Evolutionary conservation across 805 yeast genomes (phyloP).

Genomic region (Brettanomyces nanus): DNA sequence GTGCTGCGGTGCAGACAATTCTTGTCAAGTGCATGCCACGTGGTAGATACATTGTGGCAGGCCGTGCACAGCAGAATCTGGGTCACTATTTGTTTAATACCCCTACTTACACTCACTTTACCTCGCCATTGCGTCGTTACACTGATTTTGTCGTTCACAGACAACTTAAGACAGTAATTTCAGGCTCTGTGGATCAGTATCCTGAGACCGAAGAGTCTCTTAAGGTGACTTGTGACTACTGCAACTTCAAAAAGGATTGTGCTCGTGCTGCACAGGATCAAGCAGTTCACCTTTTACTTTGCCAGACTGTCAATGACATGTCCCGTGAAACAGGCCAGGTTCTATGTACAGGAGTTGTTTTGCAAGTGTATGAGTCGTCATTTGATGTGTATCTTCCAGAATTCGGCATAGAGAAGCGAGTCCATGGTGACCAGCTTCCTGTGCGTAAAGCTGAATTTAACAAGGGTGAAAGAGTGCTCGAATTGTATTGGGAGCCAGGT

Average conservation of each 20-base stretch:
- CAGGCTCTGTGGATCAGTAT: slow-evolving; percentile 30
- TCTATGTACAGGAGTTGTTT: slow-evolving; percentile 75
- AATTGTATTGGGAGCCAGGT: slow-evolving; percentile 89
- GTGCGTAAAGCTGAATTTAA: slow-evolving; percentile 88
- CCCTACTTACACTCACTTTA: slow-evolving; percentile 87
- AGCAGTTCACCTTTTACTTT: slow-evolving; percentile 76
- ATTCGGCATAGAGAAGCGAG: slow-evolving; percentile 90
- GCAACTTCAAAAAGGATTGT: slow-evolving; percentile 93
- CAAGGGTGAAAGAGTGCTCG: slow-evolving; percentile 55
- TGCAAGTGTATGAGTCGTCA: slow-evolving; percentile 92
- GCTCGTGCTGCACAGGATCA: slow-evolving; percentile 92
- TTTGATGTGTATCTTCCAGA: slow-evolving; percentile 91
- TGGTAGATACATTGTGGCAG: slow-evolving; percentile 85
- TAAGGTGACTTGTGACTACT: slow-evolving; percentile 80
- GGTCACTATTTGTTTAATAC: slow-evolving; percentile 76
- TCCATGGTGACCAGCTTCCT: slow-evolving; percentile 96
- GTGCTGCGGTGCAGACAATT: slow-evolving; percentile 72
- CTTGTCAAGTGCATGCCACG: slow-evolving; percentile 75
- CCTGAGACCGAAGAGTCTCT: slow-evolving; percentile 57
- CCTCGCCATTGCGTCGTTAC: slow-evolving; percentile 86
- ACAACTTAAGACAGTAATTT: slow-evolving; percentile 67
- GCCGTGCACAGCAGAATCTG: slow-evolving; percentile 71
- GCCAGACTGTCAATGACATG: slow-evolving; percentile 77
- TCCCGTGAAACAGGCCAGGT: slow-evolving; percentile 69
- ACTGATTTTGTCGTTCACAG: slow-evolving; percentile 91